These are phyloP conservation scores for Taphrina sp. DNA, from an alignment of 1,139 yeast species.

Conservation along the genomic window DNA sequence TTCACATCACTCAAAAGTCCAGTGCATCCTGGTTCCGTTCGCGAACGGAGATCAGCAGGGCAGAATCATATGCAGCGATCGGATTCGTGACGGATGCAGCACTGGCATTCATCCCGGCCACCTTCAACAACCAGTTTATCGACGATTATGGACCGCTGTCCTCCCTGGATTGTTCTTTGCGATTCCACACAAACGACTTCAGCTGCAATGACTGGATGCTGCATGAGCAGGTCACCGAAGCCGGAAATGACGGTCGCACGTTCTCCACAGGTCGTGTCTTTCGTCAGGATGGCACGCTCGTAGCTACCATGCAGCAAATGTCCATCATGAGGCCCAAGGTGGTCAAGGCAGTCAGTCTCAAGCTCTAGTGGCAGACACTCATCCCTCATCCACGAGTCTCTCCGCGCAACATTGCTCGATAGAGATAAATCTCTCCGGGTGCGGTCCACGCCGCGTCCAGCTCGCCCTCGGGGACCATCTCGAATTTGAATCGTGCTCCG, in stretches of 20 bases:
- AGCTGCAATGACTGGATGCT: slow-evolving; percentile 14
- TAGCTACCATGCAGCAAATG: slow-evolving; percentile 15
- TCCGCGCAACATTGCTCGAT: slow-evolving; percentile 11
- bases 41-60: neutral
- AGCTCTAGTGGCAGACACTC: neutral
- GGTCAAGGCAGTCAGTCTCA: neutral
- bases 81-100: slow-evolving; percentile 15
- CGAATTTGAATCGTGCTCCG: slow-evolving; percentile 3
- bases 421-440: slow-evolving; percentile 10
- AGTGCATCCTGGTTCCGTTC: slow-evolving; percentile 4
- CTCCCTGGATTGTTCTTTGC: slow-evolving; percentile 8
- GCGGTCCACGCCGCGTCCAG: slow-evolving; percentile 9
- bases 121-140: slow-evolving; percentile 4
- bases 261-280: slow-evolving; percentile 8
- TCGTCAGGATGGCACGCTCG: slow-evolving; percentile 7
- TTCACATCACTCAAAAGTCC: slow-evolving; percentile 5
- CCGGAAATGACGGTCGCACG: slow-evolving; percentile 16
- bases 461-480: slow-evolving; percentile 12
- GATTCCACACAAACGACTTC: slow-evolving; percentile 8
- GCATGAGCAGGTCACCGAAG: slow-evolving; percentile 13
- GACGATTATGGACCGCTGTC: slow-evolving; percentile 6
- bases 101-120: slow-evolving; percentile 7
- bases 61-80: slow-evolving; percentile 10
- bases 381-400: too few relatives aligned
- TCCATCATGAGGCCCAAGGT: slow-evolving; percentile 2